Evolutionary conservation across 2,329 filamentous ascomycete genomes (phyloP), one percentile per base, ranked within the genome.

Genomic region (Colletotrichum brevisporum): DNA sequence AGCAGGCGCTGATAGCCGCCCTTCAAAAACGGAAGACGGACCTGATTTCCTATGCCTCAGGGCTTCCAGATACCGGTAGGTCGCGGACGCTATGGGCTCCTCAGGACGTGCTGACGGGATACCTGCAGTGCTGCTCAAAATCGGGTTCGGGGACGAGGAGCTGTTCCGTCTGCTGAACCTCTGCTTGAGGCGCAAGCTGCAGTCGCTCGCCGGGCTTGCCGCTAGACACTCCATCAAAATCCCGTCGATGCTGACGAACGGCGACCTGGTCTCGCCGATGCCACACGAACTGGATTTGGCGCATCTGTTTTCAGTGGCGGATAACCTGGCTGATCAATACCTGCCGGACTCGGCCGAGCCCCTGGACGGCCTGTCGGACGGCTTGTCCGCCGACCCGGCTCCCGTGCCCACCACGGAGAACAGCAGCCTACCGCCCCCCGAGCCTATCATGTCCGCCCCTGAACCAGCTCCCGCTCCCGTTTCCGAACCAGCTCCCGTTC

Each of bases 251-350:
- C 72, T 78, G 36, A 71, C 76, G n/a, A 71, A 71, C 0, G 77
- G 73, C 21, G 76, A 81, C 13, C 68, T 73, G 16, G 78, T 79
- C 24, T 12, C 62, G 45, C 65, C 66, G 5, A 50, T 60, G 43
- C 54, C 54, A 26, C 71, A 81, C 5, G 81, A 83, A 62, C 70
- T 82, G 67, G 81, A 82, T 3, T 10, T 53, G 81, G 59, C 12
- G 59, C 83, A 5, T 81, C 80, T 83, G 65, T 80, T 83, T 56
- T 81, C 83, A 62, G 82, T 80, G 1, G 79, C 82, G 6, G 81
- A 80, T 1, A 80, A 79, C 13, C 75, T 83, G 2, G 80, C 83
- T 12, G 78, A 83, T 48, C 76, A 81, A 67, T 80, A 79, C 26
- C 72, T 83, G 52, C 81, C 82, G 41, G 79, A 36, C 10, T 10